Conservation (phyloP, 768 basidiomycete species). For the Kondoa malvinella region DNA sequence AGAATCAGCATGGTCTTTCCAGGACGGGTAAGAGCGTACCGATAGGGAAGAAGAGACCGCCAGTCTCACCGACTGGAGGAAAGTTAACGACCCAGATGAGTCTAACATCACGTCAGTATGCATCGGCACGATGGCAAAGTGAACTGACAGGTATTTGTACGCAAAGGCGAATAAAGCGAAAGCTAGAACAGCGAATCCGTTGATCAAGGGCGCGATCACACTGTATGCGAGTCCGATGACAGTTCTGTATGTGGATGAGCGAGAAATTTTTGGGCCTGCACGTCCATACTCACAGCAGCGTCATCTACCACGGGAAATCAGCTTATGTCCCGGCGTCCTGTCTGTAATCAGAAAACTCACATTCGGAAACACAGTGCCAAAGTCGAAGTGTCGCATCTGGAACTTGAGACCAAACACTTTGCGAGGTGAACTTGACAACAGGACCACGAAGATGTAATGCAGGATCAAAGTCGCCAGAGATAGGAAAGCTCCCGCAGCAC, state of each 20-base stretch:
- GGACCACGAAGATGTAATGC: slow-evolving; percentile 77
- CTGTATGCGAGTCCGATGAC: slow-evolving; percentile 53
- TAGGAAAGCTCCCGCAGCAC: slow-evolving; percentile 47
- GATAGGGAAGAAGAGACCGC: slow-evolving; percentile 87
- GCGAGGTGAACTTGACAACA: slow-evolving; percentile 76
- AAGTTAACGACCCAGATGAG: slow-evolving; percentile 23
- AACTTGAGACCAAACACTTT: slow-evolving; percentile 72
- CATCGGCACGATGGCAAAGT: slow-evolving; percentile 18
- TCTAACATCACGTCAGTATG: slow-evolving; percentile 32
- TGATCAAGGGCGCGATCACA: slow-evolving; percentile 21
- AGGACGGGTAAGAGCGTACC: neutral
- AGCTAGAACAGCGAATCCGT: neutral
- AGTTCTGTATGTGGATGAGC: slow-evolving; percentile 47
- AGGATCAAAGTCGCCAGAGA: slow-evolving; percentile 51
- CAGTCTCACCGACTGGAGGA: slow-evolving; percentile 32
- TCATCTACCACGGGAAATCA: slow-evolving; percentile 40
- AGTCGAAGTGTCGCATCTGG: slow-evolving; percentile 43
- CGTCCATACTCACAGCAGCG: neutral
- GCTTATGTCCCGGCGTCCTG: slow-evolving; percentile 83
- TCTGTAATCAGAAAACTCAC: slow-evolving; percentile 67
- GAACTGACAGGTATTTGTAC: slow-evolving; percentile 54
- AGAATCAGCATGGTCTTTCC: neutral
- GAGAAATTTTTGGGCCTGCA: slow-evolving; percentile 6
- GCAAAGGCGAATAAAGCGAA: slow-evolving; percentile 14
- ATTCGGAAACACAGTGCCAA: slow-evolving; percentile 59